Evolutionary conservation across 1,284 basidiomycete species (phyloP), one percentile per base, ranked within the genome.

Genomic region (Leccinum ponderosum): DNA sequence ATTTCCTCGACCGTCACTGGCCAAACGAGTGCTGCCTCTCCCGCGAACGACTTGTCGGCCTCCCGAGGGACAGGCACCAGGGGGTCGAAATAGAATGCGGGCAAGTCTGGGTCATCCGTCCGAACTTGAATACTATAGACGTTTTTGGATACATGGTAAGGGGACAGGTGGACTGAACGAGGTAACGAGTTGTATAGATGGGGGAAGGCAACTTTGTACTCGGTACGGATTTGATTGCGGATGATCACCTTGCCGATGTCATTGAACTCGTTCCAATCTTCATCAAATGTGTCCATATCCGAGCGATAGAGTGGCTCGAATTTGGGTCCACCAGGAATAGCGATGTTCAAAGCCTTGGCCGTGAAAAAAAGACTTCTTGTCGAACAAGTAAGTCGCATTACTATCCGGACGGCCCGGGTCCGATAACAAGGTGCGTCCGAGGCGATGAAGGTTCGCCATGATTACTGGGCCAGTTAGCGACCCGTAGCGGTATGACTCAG

Each of bases 211-310:
- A 99, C 96, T 75, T 97, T 97, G 84, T 99, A 98, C 79, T 99
- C 97, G 3, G 97, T 99, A 56, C 97, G 88, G 65, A 99, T 97
- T 75, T 97, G 95, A 73, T 98, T 96, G 33, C 97, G 95, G 67
- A 99, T 99, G 76, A 99, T 98, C 73, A 99, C 93, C 78, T 99
- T 99, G 81, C 98, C 97, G 77, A 99, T 98, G 75, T 99, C 97
- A 75, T 99, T 99, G 73, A 99, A 99, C 77, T 99, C 96, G 78
- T 98, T 98, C 95, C 97, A 99, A 74, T 99, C 97, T 76, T 99
- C 97, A 72, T 99, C 97, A 70, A 95, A 98, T 9, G 91, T 85
- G 71, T 99, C 97, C 86, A 95, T 95, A 72, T 99, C 97, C 25
- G 6, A 25, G 55, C 96, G 87, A 78, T 93, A 93, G 35, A 96